Percentiles rank a stretch among this genome's conserved stretches.
These are phyloP conservation scores for Corymbia maculata DNA, from an alignment of 345 rosid genomes.

Conservation along the genomic window DNA sequence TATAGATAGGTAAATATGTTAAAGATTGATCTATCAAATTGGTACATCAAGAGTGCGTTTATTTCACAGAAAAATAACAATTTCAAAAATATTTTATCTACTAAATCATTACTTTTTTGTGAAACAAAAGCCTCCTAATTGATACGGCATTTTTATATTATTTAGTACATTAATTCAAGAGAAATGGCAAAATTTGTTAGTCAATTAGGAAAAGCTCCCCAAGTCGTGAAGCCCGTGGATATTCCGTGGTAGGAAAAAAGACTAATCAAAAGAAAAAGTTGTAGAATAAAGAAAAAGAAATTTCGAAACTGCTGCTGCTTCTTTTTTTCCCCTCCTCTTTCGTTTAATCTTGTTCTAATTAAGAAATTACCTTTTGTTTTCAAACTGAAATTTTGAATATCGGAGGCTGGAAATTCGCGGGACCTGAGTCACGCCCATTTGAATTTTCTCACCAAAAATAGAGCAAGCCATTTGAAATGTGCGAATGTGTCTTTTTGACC, in stretches of 20 bases:
- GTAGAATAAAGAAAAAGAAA: not conserved
- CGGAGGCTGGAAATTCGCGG: not conserved
- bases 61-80: accelerated
- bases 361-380: not conserved
- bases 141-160: not conserved
- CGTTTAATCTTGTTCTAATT: not conserved
- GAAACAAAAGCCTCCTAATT: not conserved
- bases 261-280: not conserved
- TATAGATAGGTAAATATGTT: not conserved
- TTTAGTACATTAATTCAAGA: not conserved
- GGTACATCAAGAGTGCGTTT: not conserved
- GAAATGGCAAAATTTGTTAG: not conserved
- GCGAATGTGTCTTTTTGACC: not conserved
- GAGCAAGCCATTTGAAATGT: not conserved
- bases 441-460: not conserved
- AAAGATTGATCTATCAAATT: not conserved
- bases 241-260: not conserved
- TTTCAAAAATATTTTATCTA: not conserved
- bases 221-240: not conserved
- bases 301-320: not conserved
- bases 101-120: not conserved
- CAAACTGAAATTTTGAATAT: not conserved
- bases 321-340: not conserved
- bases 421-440: not conserved
- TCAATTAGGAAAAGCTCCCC: not conserved